phyloP scores from a whole-genome alignment of 768 basidiomycete species.

The Lepiota brunneoincarnata region DNA sequence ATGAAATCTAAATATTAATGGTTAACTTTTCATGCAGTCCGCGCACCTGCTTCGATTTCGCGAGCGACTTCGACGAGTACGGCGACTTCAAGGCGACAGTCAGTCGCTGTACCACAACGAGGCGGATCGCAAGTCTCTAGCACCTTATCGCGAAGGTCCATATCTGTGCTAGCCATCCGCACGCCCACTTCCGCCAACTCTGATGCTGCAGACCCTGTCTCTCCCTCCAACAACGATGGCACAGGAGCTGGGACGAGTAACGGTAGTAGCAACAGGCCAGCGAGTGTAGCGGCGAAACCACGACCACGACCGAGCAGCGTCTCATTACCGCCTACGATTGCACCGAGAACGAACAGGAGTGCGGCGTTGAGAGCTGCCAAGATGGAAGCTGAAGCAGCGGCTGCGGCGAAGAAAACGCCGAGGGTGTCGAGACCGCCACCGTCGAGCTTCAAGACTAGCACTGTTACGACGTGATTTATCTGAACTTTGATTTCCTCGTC shows the following conservation, averaged over 20 bases:
- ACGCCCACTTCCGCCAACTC: conserved; percentile 7
- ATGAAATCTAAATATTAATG: neutral
- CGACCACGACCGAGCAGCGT: conserved; percentile 58
- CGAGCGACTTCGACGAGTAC: conserved; percentile 42
- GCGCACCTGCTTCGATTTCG: conserved; percentile 40
- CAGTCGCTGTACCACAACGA: conserved; percentile 18
- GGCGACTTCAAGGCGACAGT: conserved; percentile 18
- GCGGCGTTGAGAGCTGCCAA: conserved; percentile 71
- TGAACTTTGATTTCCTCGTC: neutral
- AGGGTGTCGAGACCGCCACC: conserved; percentile 29
- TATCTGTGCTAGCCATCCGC: conserved; percentile 3
- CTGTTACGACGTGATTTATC: conserved; percentile 18
- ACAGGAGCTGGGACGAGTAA: neutral
- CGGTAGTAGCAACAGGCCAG: too few species aligned
- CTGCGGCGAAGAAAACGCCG: conserved; percentile 30
- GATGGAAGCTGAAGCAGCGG: conserved; percentile 50
- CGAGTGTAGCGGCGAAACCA: conserved; percentile 25
- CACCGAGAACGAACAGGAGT: conserved; percentile 71
- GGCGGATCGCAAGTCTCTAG: conserved; percentile 28
- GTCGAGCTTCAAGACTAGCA: conserved; percentile 37
- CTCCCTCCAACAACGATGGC: neutral
- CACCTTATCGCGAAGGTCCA: conserved; percentile 13
- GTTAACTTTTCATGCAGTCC: conserved; percentile 35
- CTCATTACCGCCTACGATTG: conserved; percentile 54
- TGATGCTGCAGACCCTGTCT: neutral